Conservation (phyloP, 805 yeast species). For the Allodekkera sacchari region DNA sequence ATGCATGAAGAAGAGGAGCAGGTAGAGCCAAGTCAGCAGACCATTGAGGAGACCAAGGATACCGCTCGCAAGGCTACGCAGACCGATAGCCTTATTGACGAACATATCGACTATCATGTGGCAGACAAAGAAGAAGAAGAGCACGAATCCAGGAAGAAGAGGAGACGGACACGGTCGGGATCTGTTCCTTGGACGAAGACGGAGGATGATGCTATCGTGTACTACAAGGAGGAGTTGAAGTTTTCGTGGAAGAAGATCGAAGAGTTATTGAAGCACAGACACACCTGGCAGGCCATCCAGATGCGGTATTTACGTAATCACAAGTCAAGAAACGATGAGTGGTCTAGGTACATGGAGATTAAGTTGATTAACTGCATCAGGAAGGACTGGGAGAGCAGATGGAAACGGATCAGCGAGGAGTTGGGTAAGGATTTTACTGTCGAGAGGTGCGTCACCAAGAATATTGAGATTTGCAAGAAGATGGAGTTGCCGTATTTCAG, state of each 20-base stretch:
- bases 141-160: conserved; percentile 1
- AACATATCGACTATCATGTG: conserved; percentile 1
- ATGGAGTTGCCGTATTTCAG: conserved; percentile 19
- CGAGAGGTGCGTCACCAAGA: conserved; percentile 24
- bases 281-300: conserved; percentile 39
- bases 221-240: conserved; percentile 28
- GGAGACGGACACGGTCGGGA: conserved; percentile 1
- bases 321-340: conserved; percentile 26
- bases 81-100: conserved; percentile 1
- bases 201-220: conserved; percentile 28
- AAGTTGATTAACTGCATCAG: conserved; percentile 23
- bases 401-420: conserved; percentile 29
- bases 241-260: conserved; percentile 33
- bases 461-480: conserved; percentile 24
- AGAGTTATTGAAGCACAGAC: conserved; percentile 21
- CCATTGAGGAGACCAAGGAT: conserved; percentile 5
- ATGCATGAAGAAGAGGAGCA: conserved; percentile 4
- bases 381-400: conserved; percentile 33
- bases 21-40: conserved; percentile 4
- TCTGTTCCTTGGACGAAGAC: conserved; percentile 27
- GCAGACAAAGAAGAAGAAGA: conserved; percentile 1
- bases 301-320: conserved; percentile 36
- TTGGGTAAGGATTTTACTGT: conserved; percentile 22
- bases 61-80: neutral
- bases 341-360: conserved; percentile 28